Percentiles rank a stretch among this genome's conserved stretches.
Conservation (phyloP, 495 filamentous ascomycete genomes). For the Podospora conica region DNA sequence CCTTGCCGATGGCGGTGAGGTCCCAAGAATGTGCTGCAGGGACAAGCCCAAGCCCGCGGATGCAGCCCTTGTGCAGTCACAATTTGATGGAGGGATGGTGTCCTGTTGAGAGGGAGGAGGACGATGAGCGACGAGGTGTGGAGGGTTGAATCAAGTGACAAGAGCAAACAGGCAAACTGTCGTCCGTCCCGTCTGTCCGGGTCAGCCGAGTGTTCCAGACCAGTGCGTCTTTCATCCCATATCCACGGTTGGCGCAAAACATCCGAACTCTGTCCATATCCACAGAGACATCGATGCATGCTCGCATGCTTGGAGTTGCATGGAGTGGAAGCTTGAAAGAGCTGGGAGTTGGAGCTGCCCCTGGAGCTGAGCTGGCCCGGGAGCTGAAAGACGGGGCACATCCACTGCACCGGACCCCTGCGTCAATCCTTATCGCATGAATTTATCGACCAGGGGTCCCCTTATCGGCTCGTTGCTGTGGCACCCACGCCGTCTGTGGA, state of each 20-base stretch:
- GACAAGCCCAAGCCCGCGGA: background rate
- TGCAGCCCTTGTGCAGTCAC: background rate
- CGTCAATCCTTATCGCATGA: slow-evolving; percentile 4
- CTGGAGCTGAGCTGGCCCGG: no score
- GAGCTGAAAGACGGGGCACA: background rate
- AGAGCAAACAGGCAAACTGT: background rate
- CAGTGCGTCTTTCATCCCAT: background rate
- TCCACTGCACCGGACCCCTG: background rate
- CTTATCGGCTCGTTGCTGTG: slow-evolving; percentile 19
- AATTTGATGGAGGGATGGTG: background rate
- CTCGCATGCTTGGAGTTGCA: background rate
- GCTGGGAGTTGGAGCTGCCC: background rate
- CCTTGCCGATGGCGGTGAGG: background rate
- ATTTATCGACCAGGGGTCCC: slow-evolving; percentile 4
- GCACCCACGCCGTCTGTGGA: slow-evolving; percentile 11
- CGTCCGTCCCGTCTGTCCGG: background rate
- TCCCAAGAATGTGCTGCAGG: background rate
- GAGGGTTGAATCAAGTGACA: background rate
- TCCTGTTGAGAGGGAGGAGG: background rate
- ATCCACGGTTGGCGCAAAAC: background rate
- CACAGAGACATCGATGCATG: no score
- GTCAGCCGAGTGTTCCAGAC: background rate
- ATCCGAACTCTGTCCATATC: no score
- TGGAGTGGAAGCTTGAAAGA: background rate
- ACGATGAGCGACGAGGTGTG: background rate